phyloP scores from a whole-genome alignment of 371 early-diverging fungal genomes.

The Ordospora colligata region DNA sequence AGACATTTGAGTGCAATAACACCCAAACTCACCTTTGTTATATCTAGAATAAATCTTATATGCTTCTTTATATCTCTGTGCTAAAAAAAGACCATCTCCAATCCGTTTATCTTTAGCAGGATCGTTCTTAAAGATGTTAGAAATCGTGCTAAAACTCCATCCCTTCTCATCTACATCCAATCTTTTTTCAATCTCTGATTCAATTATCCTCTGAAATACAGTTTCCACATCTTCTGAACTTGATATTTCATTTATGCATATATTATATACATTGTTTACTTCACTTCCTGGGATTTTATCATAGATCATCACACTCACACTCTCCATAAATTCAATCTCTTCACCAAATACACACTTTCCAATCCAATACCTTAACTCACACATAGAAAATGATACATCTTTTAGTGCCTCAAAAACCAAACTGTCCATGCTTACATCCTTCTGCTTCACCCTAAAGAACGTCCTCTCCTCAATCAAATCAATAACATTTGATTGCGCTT shows the following conservation, averaged over 20 bases:
- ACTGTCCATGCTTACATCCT: neutral
- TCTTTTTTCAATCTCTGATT: neutral
- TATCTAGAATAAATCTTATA: slow-evolving; percentile 25
- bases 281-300: neutral
- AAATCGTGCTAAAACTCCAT: neutral
- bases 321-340: neutral
- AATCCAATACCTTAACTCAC: neutral
- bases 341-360: neutral
- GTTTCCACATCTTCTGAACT: neutral
- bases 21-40: slow-evolving; percentile 11
- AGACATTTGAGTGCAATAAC: slow-evolving; percentile 32
- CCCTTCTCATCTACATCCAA: neutral
- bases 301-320: neutral
- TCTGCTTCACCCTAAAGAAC: neutral
- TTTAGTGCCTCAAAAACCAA: neutral
- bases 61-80: slow-evolving; percentile 23
- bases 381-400: neutral
- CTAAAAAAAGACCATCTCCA: slow-evolving; percentile 25
- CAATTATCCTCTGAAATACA: neutral
- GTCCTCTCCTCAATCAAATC: neutral
- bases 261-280: neutral
- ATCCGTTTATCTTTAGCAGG: slow-evolving; percentile 2
- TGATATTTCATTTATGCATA: neutral
- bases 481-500: neutral
- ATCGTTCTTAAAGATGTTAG: neutral